A percentile compares a stretch with the other conserved stretches of the same genome.
These are phyloP conservation scores for Xerocomellus intermedius DNA, from an alignment of 768 basidiomycete genomes.

Conservation along the genomic window DNA sequence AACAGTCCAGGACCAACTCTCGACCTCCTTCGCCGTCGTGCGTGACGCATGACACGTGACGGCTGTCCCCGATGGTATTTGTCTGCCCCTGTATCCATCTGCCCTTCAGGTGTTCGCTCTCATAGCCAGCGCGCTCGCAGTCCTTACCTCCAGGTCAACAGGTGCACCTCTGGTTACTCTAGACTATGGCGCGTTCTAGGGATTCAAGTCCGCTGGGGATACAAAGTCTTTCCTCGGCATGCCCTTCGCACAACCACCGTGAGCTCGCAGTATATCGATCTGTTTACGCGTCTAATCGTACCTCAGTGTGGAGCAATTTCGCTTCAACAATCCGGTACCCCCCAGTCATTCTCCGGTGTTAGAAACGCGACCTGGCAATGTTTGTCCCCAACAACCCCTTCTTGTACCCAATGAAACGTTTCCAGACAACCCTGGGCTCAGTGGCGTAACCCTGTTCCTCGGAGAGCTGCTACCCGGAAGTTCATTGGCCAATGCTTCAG, in stretches of 20 bases:
- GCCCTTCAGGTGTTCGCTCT: background rate
- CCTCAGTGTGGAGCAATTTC: slow-evolving; percentile 14
- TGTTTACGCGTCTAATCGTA: background rate
- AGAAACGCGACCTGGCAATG: slow-evolving; percentile 17
- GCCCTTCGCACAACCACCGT: slow-evolving; percentile 1
- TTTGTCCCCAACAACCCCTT: slow-evolving; percentile 39
- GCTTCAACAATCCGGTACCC: slow-evolving; percentile 15
- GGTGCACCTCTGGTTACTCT: slow-evolving; percentile 10
- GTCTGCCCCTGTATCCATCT: background rate
- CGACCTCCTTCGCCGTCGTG: too few relatives aligned
- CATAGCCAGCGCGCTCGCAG: background rate
- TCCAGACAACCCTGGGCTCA: background rate
- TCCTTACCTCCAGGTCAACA: background rate
- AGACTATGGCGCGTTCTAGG: slow-evolving; percentile 19
- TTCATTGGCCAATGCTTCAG: slow-evolving; percentile 5
- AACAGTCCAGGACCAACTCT: too few relatives aligned
- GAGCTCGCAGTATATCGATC: background rate
- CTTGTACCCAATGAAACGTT: background rate
- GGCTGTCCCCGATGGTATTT: background rate
- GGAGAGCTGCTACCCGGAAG: background rate
- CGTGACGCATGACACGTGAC: too few relatives aligned
- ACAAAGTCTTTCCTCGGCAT: background rate
- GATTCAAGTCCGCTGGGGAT: slow-evolving; percentile 4
- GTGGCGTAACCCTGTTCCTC: background rate
- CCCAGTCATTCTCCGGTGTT: background rate